Base-by-base conservation (phyloP, 2,329 filamentous ascomycete genomes). In the Aspergillus transmontanensis region DNA sequence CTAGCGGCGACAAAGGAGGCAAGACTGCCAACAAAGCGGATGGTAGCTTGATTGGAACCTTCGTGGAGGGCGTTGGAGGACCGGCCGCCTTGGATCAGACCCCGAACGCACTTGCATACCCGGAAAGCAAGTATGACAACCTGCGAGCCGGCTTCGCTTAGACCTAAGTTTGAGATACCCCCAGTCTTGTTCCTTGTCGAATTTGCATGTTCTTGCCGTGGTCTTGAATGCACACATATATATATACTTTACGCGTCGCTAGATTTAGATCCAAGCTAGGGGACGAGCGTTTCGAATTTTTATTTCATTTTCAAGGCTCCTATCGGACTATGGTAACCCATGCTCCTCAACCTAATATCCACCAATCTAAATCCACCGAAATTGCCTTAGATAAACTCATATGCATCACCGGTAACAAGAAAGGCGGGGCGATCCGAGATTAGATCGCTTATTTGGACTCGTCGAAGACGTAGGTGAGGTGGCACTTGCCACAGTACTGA, bases 401-500 rank as follows among this genome's bases (percentile, higher is more conserved):
- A 66, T 28, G 60, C 65, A 62, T 43, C 28, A 66, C 64, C 68
- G 64, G 64, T 53, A 57, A 48, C 23, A 64, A 60, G 57, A 62
- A 64, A 64, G 50, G 67, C 43, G 39, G 61, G 50, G 53, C 64
- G 64, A 59, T 58, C 62, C 60, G 64, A 54, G 65, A 64, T 51
- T 36, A 57, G 63, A 66, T 71, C 72, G 70, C 72, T 73, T 85
- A 86, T 75, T 86, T 86, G 75, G 84, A 82, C 80, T 89, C 87
- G 79, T 89, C 87, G 79, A 89, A 89, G 78, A 89, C 87, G 80
- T 89, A 90, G 81, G 88, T 90, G 72, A 89, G 83, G 81, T 89
- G 88, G 84, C 87, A 90, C 76, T 85, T 85, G 72, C 87, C 88
- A 79, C 93, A 97, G 90, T 97, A 97, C 86, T 99, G 96, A 82